Conservation (phyloP, 2,329 filamentous ascomycete genomes). For the Aspergillus brunneoviolaceus region DNA sequence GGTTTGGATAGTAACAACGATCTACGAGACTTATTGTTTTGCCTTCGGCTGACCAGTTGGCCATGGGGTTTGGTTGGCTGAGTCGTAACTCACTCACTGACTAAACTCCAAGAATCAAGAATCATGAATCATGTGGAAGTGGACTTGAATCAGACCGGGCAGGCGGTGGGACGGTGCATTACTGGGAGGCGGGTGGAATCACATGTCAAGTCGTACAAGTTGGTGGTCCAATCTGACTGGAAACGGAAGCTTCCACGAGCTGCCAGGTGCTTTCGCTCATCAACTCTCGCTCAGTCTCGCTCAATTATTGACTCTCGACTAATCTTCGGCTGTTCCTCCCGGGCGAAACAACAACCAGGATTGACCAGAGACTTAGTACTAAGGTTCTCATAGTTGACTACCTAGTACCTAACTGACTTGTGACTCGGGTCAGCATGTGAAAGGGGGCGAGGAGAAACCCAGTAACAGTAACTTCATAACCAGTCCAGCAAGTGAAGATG, state of each 20-base stretch:
- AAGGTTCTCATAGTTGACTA: too few relatives aligned
- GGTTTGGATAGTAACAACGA: too few relatives aligned
- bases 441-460: not conserved
- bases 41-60: too few relatives aligned
- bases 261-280: not conserved
- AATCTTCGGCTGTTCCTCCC: not conserved
- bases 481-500: too few relatives aligned
- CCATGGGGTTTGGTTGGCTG: too few relatives aligned
- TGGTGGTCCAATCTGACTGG: not conserved
- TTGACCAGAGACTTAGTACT: too few relatives aligned
- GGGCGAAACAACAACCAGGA: not conserved
- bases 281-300: not conserved
- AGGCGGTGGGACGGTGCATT: slow-evolving; percentile 7
- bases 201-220: not conserved
- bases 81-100: too few relatives aligned
- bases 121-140: too few relatives aligned
- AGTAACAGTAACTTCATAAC: too few relatives aligned
- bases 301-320: not conserved
- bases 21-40: too few relatives aligned
- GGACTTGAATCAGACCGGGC: not conserved
- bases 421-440: not conserved
- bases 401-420: not conserved
- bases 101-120: too few relatives aligned
- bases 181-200: not conserved
- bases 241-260: slow-evolving; percentile 3